Base-by-base conservation (phyloP, 345 rosid species). In the Acer yangbiense region DNA sequence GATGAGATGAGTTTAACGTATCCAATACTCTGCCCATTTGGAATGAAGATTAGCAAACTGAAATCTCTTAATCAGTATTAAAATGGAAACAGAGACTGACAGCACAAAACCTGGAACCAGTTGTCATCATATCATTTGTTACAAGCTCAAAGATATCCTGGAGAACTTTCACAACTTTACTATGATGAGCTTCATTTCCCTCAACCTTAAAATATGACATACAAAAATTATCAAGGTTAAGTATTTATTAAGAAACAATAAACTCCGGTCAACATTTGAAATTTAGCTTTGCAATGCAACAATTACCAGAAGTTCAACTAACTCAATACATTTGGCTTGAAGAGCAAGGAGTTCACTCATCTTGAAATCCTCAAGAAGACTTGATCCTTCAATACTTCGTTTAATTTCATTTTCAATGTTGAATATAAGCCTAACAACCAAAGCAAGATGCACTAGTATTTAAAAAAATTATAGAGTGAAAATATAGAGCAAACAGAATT, bases 111-210 rank as follows among this genome's bases (percentile, higher is more conserved):
- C 99, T 86, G 79, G 85, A 85, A 80, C 91, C 86, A 80, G 87
- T 81, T 77, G 75, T 84, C 99, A 95, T 95, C 86, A 95, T 89
- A 78, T 93, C 99, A 74, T 83, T 86, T 71, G 96, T 91, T 68
- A 93, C 89, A 21, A 95, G 84, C 84, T 95, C 98, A 87, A 93
- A 93, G 69, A 95, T 90, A 84, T 95, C 99, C 68, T 95, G 99
- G 72, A 95, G 97, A 85, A 88, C 87, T 82, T 85, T 89, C 76
- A 92, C 94, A 76, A 93, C 93, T 74, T 89, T 85, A 68, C 67
- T 77, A 68, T 73, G 85, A 52, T 87, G 88, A 64, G 82, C 76
- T 83, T 87, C 87, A 71, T 86, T 83, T 83, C 95, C 93, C 84
- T 89, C 91, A 75, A 85, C 86, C 94, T 89, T 79, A 61, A 61